Evolutionary conservation across 176 grass and related monocot species (phyloP).

Genomic region (Oryza glaberrima): DNA sequence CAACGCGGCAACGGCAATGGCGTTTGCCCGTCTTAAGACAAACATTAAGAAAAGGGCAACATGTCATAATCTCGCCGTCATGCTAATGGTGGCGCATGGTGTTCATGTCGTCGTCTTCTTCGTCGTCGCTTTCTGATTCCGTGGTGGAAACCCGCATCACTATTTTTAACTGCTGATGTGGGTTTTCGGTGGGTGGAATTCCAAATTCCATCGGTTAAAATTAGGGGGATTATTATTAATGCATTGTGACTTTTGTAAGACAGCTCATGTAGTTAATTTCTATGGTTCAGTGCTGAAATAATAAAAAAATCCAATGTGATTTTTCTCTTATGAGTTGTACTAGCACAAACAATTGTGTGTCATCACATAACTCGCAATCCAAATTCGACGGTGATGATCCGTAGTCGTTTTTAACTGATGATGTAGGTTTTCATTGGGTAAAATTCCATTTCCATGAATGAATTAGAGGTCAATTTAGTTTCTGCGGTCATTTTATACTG

Average conservation of each 20-base stretch:
- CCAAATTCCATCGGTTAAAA: not conserved
- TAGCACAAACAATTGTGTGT: not conserved
- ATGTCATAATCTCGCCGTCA: not conserved
- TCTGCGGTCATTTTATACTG: no score
- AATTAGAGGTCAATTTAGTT: no score
- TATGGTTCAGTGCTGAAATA: not conserved
- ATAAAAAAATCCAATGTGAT: not conserved
- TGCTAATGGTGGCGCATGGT: not conserved
- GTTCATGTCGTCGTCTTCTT: not conserved
- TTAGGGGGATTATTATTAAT: slow-evolving; percentile 18
- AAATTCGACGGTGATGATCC: not conserved
- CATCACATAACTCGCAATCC: not conserved
- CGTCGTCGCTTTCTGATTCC: not conserved
- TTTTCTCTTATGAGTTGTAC: not conserved
- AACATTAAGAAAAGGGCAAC: slow-evolving; percentile 29
- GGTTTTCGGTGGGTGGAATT: slow-evolving; percentile 17
- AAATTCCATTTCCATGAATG: no score
- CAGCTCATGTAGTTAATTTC: slow-evolving; percentile 4
- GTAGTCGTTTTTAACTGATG: no score
- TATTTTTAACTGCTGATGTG: slow-evolving; percentile 37
- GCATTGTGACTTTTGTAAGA: slow-evolving; percentile 11
- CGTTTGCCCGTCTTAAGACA: slow-evolving; percentile 32
- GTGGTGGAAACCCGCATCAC: slow-evolving; percentile 32
- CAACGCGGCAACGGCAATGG: not conserved
- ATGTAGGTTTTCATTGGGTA: not conserved